A percentile compares a stretch with the other conserved stretches of the same genome.
Evolutionary conservation across 2,329 filamentous ascomycete genomes (phyloP).

Genomic region (Colletotrichum plurivorum): DNA sequence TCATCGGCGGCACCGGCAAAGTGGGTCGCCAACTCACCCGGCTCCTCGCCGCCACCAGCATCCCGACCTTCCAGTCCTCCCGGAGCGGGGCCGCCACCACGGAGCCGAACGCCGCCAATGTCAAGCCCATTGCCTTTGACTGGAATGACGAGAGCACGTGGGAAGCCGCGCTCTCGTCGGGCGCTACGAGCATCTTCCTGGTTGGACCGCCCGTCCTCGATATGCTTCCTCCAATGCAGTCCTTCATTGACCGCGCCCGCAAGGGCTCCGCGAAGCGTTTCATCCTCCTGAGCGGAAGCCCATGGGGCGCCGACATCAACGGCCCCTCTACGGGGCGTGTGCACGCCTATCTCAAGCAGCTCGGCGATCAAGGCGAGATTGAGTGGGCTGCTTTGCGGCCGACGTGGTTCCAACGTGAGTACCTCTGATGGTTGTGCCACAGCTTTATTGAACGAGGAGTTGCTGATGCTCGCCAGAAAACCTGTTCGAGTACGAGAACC

Average conservation of each 20-base stretch:
- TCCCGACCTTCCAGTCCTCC: constrained; percentile 55
- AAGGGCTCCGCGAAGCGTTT: constrained; percentile 56
- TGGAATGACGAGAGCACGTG: constrained; percentile 60
- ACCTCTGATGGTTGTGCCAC: neutral
- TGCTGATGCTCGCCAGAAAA: constrained; percentile 54
- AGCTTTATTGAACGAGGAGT: neutral
- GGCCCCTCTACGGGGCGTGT: constrained; percentile 53
- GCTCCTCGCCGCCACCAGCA: constrained; percentile 48
- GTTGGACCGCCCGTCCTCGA: constrained; percentile 53
- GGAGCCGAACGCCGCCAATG: constrained; percentile 39
- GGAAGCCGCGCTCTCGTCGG: constrained; percentile 47
- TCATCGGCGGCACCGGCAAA: constrained; percentile 62
- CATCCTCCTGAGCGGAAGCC: constrained; percentile 58
- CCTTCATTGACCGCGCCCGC: constrained; percentile 59
- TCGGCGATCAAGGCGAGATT: constrained; percentile 51
- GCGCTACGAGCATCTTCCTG: constrained; percentile 53
- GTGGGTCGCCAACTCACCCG: constrained; percentile 55
- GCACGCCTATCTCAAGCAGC: constrained; percentile 54
- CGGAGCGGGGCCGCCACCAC: constrained; percentile 45
- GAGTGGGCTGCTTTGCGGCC: constrained; percentile 61
- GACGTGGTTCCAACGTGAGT: constrained; percentile 63
- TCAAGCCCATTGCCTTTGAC: constrained; percentile 56
- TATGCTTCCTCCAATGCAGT: constrained; percentile 50
- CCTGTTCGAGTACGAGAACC: constrained; percentile 50
- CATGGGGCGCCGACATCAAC: constrained; percentile 49